phyloP scores from a whole-genome alignment of 176 grass and related monocot genomes.

The Aegilops umbellulata region DNA sequence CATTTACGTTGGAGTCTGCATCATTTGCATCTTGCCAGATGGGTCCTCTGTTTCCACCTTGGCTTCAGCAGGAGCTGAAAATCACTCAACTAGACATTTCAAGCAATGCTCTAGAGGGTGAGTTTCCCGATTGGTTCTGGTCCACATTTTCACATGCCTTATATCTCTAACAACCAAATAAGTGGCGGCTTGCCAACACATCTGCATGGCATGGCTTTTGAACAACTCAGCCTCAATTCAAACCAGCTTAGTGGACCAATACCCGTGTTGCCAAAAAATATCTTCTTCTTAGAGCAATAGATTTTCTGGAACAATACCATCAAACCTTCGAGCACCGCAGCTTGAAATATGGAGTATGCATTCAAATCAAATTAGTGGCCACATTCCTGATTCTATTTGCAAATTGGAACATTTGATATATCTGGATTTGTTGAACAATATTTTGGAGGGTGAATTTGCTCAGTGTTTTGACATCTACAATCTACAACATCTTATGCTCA shows the following conservation, averaged over 20 bases:
- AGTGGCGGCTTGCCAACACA: slow-evolving; percentile 14
- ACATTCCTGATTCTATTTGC: too few species aligned
- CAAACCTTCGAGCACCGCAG: too few species aligned
- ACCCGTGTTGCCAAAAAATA: background rate
- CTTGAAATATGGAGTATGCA: too few species aligned
- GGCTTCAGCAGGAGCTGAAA: too few species aligned
- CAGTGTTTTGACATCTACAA: background rate
- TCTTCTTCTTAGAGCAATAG: background rate
- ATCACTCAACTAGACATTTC: too few species aligned
- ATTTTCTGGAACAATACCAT: too few species aligned
- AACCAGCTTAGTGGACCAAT: background rate
- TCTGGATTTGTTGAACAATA: slow-evolving; percentile 4
- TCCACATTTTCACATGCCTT: too few species aligned
- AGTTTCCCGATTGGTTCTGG: too few species aligned
- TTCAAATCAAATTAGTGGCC: too few species aligned
- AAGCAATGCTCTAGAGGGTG: too few species aligned
- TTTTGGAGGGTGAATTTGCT: slow-evolving; percentile 10
- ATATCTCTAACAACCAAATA: slow-evolving; percentile 26
- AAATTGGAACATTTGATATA: too few species aligned
- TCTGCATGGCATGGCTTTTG: background rate
- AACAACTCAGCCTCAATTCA: background rate
- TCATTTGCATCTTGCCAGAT: background rate
- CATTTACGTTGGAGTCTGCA: background rate
- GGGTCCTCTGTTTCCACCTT: too few species aligned
- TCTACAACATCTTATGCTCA: background rate